phyloP scores from a whole-genome alignment of 768 basidiomycete species.

The Mycena kentingensis region DNA sequence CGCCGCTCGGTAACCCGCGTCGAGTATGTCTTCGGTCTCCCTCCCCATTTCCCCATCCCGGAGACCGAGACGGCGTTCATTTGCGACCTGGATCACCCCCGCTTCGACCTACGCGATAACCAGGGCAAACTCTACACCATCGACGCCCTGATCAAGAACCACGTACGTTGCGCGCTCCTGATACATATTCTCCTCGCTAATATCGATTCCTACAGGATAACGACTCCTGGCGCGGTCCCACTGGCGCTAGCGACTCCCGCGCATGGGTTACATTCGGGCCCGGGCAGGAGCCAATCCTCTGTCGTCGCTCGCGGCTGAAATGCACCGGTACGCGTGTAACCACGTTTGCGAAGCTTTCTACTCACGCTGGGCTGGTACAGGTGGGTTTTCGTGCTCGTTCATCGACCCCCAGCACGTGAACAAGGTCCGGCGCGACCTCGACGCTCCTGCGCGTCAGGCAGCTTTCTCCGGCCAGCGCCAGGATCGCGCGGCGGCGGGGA shows the following conservation, averaged over 20 bases:
- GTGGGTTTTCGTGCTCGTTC: background rate
- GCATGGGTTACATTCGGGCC: slow-evolving; percentile 7
- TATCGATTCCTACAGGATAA: too few relatives aligned
- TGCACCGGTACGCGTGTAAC: slow-evolving; percentile 11
- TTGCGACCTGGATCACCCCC: background rate
- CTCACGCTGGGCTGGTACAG: background rate
- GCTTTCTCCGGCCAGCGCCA: background rate
- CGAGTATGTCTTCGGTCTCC: background rate
- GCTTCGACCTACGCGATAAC: background rate
- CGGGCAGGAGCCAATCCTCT: background rate
- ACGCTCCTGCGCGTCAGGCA: background rate
- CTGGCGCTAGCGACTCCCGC: slow-evolving; percentile 1
- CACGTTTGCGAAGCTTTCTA: too few relatives aligned
- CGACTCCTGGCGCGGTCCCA: slow-evolving; percentile 5
- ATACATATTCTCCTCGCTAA: too few relatives aligned
- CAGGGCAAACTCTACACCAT: background rate
- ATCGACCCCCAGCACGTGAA: background rate
- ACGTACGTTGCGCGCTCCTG: too few relatives aligned
- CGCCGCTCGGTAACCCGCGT: background rate
- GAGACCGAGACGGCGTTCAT: background rate
- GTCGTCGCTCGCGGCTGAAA: slow-evolving; percentile 1
- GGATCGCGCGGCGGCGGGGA: background rate
- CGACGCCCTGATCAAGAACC: slow-evolving; percentile 8
- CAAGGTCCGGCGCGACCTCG: background rate
- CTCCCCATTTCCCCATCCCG: background rate